Conservation (phyloP, 2,329 filamentous ascomycete genomes). For the Volutella citrinella region DNA sequence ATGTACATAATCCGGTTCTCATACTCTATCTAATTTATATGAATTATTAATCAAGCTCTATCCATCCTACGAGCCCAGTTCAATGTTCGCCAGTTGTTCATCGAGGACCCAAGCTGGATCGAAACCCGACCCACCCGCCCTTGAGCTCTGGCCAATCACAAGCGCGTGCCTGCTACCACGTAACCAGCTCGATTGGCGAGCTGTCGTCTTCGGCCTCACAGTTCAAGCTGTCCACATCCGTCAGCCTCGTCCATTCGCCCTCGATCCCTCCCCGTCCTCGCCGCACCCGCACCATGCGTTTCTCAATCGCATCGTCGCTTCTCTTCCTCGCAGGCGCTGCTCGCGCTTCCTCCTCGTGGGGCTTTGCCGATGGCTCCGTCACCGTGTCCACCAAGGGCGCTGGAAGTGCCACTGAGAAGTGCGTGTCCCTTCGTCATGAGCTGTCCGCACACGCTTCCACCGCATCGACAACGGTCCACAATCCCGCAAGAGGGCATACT, state of each 20-base stretch:
- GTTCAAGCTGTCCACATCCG: conserved; percentile 31
- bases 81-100: neutral
- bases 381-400: conserved; percentile 65
- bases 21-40: too few species aligned
- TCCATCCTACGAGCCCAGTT: conserved; percentile 2
- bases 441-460: neutral
- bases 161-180: conserved; percentile 24
- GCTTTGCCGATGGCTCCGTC: conserved; percentile 70
- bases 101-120: too few species aligned
- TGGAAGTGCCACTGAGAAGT: conserved; percentile 65
- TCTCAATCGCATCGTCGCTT: conserved; percentile 35
- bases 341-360: conserved; percentile 61
- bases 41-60: too few species aligned
- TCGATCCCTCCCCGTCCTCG: conserved; percentile 16
- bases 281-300: conserved; percentile 35
- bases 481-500: conserved; percentile 4
- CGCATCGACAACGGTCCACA: neutral
- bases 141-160: conserved; percentile 24
- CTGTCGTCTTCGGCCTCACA: conserved; percentile 12
- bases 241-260: conserved; percentile 16
- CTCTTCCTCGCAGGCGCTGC: conserved; percentile 49
- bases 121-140: too few species aligned
- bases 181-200: too few species aligned
- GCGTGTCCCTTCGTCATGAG: conserved; percentile 28
- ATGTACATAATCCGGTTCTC: too few species aligned